Percentiles rank a stretch among this genome's conserved stretches.
Conservation (phyloP, 441 rosid genomes). For the Erysimum cheiri region DNA sequence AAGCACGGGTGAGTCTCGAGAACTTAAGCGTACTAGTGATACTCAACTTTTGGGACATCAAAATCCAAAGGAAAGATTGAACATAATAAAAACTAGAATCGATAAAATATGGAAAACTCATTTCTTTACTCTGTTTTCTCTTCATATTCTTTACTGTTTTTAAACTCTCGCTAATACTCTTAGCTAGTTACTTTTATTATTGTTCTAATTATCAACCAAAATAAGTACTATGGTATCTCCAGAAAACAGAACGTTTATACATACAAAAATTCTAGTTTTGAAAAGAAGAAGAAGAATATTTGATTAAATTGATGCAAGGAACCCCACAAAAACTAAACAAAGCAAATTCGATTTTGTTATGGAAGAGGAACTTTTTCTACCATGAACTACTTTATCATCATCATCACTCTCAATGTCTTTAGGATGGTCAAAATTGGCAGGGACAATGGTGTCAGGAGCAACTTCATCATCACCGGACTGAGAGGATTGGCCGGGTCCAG, state of each 20-base stretch:
- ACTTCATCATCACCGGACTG: slow-evolving; percentile 61
- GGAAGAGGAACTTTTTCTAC: slow-evolving; percentile 43
- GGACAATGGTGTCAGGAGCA: slow-evolving; percentile 80
- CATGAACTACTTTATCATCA: slow-evolving; percentile 37
- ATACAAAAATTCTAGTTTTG: slow-evolving; percentile 13
- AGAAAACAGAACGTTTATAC: slow-evolving; percentile 21
- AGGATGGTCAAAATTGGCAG: slow-evolving; percentile 74
- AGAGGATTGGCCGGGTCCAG: slow-evolving; percentile 61
- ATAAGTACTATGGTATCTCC: slow-evolving; percentile 1
- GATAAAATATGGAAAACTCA: not conserved
- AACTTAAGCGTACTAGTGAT: not conserved
- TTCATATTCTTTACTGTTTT: not conserved
- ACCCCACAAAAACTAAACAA: slow-evolving; percentile 4
- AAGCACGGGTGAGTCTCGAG: not conserved
- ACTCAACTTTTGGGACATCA: not conserved
- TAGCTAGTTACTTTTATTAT: not conserved
- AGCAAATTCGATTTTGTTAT: slow-evolving; percentile 27
- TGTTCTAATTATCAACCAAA: not conserved
- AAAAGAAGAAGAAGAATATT: not conserved
- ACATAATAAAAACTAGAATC: not conserved
- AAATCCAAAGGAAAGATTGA: not conserved
- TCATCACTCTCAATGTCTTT: slow-evolving; percentile 45
- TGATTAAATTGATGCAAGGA: slow-evolving; percentile 13
- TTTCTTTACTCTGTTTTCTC: not conserved
- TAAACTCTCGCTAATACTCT: not conserved